Conservation (phyloP, 1,284 basidiomycete genomes). For the Trametes polyzona region DNA sequence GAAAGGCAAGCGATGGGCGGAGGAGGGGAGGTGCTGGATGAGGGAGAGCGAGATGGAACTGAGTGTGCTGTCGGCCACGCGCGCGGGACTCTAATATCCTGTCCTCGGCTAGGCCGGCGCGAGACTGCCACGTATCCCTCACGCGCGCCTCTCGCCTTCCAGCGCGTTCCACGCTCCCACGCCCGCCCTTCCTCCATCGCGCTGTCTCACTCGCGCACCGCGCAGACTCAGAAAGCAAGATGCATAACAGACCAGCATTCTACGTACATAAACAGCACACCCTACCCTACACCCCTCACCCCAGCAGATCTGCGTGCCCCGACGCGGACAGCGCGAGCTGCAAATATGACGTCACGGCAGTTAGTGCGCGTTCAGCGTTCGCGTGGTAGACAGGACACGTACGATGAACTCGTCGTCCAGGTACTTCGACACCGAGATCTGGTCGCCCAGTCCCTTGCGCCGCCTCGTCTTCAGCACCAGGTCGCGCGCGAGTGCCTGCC, state of each 20-base stretch:
- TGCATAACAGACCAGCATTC: conserved; percentile 23
- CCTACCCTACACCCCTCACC: conserved; percentile 40
- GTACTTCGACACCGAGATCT: conserved; percentile 94
- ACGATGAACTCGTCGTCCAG: conserved; percentile 93
- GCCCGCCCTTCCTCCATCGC: conserved; percentile 17
- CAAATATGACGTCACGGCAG: conserved; percentile 12
- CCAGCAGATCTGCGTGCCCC: conserved; percentile 87
- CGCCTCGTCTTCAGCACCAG: conserved; percentile 95
- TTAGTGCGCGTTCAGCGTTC: conserved; percentile 1
- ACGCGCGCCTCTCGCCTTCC: conserved; percentile 26
- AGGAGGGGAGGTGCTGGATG: too few species aligned
- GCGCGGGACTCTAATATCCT: conserved; percentile 42
- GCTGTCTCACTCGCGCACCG: conserved; percentile 1
- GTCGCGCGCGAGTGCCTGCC: conserved; percentile 90
- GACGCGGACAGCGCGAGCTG: conserved; percentile 89
- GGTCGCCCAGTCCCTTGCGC: conserved; percentile 93
- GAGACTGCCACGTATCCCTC: conserved; percentile 51
- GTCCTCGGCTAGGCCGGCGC: conserved; percentile 32
- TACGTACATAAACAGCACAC: conserved; percentile 24
- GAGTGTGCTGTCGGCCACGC: too few species aligned
- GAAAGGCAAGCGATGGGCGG: conserved; percentile 42
- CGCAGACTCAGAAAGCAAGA: conserved; percentile 4
- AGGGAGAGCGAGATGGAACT: conserved; percentile 26
- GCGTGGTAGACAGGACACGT: conserved; percentile 41
- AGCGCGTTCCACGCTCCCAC: conserved; percentile 38